These are phyloP conservation scores for Neofusicoccum sp. DNA, from an alignment of 2,329 filamentous ascomycete species.

Conservation along the genomic window DNA sequence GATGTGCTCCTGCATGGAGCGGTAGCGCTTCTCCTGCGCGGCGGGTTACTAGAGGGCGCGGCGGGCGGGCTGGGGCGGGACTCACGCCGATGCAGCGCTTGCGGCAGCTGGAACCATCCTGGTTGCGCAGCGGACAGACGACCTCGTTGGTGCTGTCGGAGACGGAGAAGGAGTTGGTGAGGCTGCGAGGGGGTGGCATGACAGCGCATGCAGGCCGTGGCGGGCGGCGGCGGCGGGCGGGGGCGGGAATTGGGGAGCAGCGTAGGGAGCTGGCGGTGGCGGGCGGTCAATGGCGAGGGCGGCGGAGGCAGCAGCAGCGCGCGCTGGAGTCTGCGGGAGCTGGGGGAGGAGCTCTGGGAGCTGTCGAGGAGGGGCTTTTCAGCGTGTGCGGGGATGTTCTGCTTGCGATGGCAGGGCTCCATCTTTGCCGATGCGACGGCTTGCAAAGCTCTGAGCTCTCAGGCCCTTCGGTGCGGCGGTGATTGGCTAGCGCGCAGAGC, in stretches of 20 bases:
- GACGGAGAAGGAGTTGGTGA: slow-evolving; percentile 88
- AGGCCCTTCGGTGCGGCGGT: slow-evolving; percentile 9
- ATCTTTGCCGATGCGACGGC: slow-evolving; percentile 11
- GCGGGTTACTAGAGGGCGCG: slow-evolving; percentile 27
- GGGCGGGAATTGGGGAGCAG: slow-evolving; percentile 20
- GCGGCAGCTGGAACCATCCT: slow-evolving; percentile 93
- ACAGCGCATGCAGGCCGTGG: slow-evolving; percentile 39
- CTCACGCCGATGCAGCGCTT: slow-evolving; percentile 98
- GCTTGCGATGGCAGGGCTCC: slow-evolving; percentile 10
- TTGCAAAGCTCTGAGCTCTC: slow-evolving; percentile 14
- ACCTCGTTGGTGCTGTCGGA: slow-evolving; percentile 94
- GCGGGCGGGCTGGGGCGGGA: slow-evolving; percentile 37
- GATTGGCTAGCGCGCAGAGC: slow-evolving; percentile 11
- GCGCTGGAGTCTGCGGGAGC: not conserved
- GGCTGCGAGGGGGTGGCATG: slow-evolving; percentile 85
- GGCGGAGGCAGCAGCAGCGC: not conserved
- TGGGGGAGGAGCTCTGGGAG: slow-evolving; percentile 1
- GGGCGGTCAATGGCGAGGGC: not conserved
- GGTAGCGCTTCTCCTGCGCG: slow-evolving; percentile 83
- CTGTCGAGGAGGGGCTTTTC: slow-evolving; percentile 15
- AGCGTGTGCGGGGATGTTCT: slow-evolving; percentile 13
- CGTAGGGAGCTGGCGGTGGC: not conserved
- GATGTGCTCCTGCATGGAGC: slow-evolving; percentile 99
- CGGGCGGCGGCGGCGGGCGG: slow-evolving; percentile 37
- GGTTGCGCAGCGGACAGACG: slow-evolving; percentile 90